Conservation (phyloP, 352 stramenopile species). For the Globisporangium middletonii region DNA sequence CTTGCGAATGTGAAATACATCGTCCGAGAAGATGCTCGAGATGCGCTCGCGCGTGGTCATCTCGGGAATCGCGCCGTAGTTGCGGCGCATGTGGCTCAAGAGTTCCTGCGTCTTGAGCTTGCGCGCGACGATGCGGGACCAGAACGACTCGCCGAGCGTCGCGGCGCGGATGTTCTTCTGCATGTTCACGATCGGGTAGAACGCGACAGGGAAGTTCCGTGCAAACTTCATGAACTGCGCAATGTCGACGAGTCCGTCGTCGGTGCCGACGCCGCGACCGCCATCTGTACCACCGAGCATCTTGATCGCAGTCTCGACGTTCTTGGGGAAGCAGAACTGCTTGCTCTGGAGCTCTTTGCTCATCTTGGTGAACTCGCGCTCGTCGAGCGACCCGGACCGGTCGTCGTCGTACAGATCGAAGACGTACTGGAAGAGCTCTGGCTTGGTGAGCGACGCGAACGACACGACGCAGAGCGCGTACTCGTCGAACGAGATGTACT, state of each 20-base stretch:
- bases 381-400: constrained; percentile 46
- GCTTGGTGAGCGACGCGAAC: constrained; percentile 56
- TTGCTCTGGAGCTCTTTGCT: constrained; percentile 59
- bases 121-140: constrained; percentile 32
- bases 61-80: constrained; percentile 36
- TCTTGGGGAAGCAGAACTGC: constrained; percentile 60
- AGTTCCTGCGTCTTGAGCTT: constrained; percentile 51
- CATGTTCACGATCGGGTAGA: constrained; percentile 55
- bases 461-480: constrained; percentile 49
- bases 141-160: constrained; percentile 35
- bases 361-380: constrained; percentile 56
- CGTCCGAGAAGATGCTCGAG: constrained; percentile 40
- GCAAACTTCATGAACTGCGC: constrained; percentile 49
- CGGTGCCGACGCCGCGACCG: constrained; percentile 10
- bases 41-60: constrained; percentile 32
- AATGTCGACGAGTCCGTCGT: constrained; percentile 41
- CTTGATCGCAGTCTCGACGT: constrained; percentile 47
- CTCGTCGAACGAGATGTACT: constrained; percentile 63
- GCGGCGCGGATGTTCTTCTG: constrained; percentile 41
- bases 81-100: constrained; percentile 53
- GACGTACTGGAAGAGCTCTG: constrained; percentile 61
- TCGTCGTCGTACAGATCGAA: constrained; percentile 71
- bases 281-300: constrained; percentile 38
- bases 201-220: constrained; percentile 39
- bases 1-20: constrained; percentile 41